A percentile compares a stretch with the other conserved stretches of the same genome.
Conservation (phyloP, 345 rosid genomes). For the Balakata baccata region DNA sequence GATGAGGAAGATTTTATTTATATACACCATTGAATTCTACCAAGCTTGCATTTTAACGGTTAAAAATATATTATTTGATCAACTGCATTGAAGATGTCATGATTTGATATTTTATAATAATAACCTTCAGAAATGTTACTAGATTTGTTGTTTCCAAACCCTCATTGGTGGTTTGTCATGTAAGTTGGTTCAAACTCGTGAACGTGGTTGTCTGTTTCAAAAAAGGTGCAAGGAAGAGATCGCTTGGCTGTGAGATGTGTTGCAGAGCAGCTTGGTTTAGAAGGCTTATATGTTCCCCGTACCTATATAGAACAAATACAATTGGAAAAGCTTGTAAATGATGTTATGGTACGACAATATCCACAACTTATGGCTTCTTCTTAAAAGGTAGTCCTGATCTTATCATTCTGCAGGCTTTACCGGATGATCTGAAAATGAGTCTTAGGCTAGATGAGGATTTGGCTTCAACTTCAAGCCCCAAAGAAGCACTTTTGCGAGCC, state of each 20-base stretch:
- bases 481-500: slow-evolving; percentile 64
- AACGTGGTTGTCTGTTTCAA: slow-evolving; percentile 21
- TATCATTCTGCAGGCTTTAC: slow-evolving; percentile 69
- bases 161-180: neutral
- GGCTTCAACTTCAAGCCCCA: slow-evolving; percentile 76
- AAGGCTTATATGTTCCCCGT: slow-evolving; percentile 81
- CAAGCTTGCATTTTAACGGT: neutral
- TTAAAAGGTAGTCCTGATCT: slow-evolving; percentile 20
- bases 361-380: slow-evolving; percentile 9
- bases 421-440: slow-evolving; percentile 81
- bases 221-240: slow-evolving; percentile 97
- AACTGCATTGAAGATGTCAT: slow-evolving; percentile 2
- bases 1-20: neutral
- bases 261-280: slow-evolving; percentile 81
- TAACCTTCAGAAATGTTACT: neutral
- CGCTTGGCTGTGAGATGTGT: slow-evolving; percentile 54
- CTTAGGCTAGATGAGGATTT: slow-evolving; percentile 86
- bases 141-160: neutral
- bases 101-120: slow-evolving; percentile 3
- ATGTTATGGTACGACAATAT: slow-evolving; percentile 71
- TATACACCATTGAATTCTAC: neutral
- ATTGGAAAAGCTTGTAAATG: slow-evolving; percentile 93
- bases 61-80: neutral
- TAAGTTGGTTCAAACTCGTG: neutral
- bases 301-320: slow-evolving; percentile 98